These are phyloP conservation scores for Turnera subulata DNA, from an alignment of 345 rosid genomes.

Conservation along the genomic window DNA sequence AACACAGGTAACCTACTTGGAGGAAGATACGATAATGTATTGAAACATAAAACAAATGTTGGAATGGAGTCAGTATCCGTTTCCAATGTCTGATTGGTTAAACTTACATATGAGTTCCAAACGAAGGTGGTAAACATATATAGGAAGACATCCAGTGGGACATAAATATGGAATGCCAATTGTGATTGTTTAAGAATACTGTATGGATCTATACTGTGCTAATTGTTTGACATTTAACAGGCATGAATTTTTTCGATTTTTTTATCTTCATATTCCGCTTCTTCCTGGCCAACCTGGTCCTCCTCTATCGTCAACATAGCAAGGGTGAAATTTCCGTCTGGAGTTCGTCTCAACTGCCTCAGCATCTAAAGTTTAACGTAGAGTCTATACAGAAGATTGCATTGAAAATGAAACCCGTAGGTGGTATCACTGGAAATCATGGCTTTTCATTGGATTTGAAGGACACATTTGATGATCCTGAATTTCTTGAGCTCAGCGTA, in stretches of 20 bases:
- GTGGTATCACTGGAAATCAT: constrained; percentile 27
- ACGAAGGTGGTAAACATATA: neutral
- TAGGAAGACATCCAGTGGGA: neutral
- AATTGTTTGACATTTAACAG: constrained; percentile 32
- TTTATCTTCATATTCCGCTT: constrained; percentile 56
- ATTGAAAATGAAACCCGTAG: constrained; percentile 46
- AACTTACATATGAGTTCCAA: no score
- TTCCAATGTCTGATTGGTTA: neutral
- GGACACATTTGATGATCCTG: constrained; percentile 42
- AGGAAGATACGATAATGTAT: neutral
- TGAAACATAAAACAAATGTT: neutral
- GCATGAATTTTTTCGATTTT: constrained; percentile 82
- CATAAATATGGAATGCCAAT: neutral
- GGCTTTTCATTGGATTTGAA: constrained; percentile 38
- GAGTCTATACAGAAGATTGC: constrained; percentile 38
- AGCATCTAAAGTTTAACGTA: constrained; percentile 49
- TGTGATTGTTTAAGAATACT: neutral
- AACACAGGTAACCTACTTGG: constrained; percentile 60
- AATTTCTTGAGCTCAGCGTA: constrained; percentile 43
- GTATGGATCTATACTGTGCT: neutral
- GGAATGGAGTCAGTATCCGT: neutral
- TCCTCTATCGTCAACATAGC: constrained; percentile 23
- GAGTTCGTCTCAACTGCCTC: constrained; percentile 31
- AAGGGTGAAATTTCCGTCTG: constrained; percentile 20
- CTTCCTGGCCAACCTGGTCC: constrained; percentile 49